Percentiles rank a stretch among this genome's conserved stretches.
These are phyloP conservation scores for Coemansia sp. DNA, from an alignment of 192 early-diverging fungal species.

Conservation along the genomic window DNA sequence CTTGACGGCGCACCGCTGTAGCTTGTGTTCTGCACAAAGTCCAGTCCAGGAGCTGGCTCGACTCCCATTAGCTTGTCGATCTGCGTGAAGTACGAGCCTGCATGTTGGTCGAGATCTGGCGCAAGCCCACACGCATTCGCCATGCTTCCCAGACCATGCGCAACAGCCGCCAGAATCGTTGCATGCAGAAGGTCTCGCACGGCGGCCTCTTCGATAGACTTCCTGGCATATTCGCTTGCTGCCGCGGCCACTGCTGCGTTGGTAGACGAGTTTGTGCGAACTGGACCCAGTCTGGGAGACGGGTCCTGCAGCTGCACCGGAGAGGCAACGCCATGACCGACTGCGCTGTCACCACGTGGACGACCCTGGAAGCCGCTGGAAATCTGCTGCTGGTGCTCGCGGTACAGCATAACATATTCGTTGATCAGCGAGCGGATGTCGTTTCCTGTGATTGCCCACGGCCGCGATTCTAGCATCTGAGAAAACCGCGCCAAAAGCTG, in stretches of 20 bases:
- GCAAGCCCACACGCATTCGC: slow-evolving; percentile 34
- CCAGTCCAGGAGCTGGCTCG: slow-evolving; percentile 19
- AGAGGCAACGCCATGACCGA: background rate
- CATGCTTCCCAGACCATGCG: slow-evolving; percentile 39
- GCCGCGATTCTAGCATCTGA: slow-evolving; percentile 15
- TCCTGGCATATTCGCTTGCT: slow-evolving; percentile 21
- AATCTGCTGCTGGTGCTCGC: background rate
- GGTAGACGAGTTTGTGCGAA: slow-evolving; percentile 38
- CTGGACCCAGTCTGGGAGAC: slow-evolving; percentile 8
- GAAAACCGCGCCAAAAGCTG: slow-evolving; percentile 45
- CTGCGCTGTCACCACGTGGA: slow-evolving; percentile 27
- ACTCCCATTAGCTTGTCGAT: slow-evolving; percentile 18
- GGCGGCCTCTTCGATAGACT: slow-evolving; percentile 33
- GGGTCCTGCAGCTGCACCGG: background rate
- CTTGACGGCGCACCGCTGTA: background rate
- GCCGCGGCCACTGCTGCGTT: slow-evolving; percentile 21
- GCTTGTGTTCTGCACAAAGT: slow-evolving; percentile 10
- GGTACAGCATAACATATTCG: slow-evolving; percentile 35
- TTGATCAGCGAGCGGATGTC: slow-evolving; percentile 28
- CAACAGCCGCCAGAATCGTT: slow-evolving; percentile 37
- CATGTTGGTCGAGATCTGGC: slow-evolving; percentile 38
- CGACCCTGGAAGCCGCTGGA: slow-evolving; percentile 11
- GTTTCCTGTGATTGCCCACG: slow-evolving; percentile 26
- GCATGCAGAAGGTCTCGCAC: slow-evolving; percentile 43
- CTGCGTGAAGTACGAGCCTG: slow-evolving; percentile 34